Evolutionary conservation across 148 eudicot species (phyloP).

Genomic region (Euryodendron excelsum): DNA sequence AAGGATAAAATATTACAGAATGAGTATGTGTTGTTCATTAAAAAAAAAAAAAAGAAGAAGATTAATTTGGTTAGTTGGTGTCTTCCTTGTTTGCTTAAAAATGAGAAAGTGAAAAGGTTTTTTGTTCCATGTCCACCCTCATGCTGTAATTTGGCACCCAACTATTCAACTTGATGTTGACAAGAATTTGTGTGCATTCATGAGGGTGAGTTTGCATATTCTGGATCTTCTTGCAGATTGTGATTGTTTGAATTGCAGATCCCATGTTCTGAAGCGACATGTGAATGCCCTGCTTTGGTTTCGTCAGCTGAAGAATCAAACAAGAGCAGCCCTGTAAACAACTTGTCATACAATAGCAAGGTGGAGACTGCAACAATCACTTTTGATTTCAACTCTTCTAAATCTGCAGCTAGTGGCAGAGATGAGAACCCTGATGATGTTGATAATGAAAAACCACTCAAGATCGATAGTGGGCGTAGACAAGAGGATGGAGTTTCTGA

Average conservation of each 20-base stretch:
- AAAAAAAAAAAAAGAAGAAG: too few species aligned
- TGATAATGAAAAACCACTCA: slow-evolving; percentile 30
- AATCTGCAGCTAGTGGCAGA: slow-evolving; percentile 13
- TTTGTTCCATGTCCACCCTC: neutral
- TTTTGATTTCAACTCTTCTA: slow-evolving; percentile 50
- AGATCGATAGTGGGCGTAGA: slow-evolving; percentile 30
- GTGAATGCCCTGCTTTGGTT: slow-evolving; percentile 14
- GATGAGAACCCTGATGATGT: slow-evolving; percentile 21
- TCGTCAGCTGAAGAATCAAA: slow-evolving; percentile 27
- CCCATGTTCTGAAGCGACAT: slow-evolving; percentile 22
- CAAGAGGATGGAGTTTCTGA: slow-evolving; percentile 27
- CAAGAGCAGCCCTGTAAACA: slow-evolving; percentile 13
- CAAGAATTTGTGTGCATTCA: neutral
- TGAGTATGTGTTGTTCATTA: neutral
- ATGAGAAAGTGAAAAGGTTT: neutral
- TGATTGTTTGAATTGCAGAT: slow-evolving; percentile 34
- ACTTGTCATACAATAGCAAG: slow-evolving; percentile 45
- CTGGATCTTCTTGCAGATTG: neutral
- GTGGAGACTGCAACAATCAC: slow-evolving; percentile 53
- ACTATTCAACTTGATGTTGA: neutral
- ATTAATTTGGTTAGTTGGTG: neutral
- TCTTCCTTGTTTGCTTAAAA: neutral
- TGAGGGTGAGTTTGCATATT: neutral
- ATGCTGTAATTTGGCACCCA: neutral
- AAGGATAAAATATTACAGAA: neutral